Evolutionary conservation across 1,284 basidiomycete species (phyloP).

Genomic region (Leccinum griseonigrum): DNA sequence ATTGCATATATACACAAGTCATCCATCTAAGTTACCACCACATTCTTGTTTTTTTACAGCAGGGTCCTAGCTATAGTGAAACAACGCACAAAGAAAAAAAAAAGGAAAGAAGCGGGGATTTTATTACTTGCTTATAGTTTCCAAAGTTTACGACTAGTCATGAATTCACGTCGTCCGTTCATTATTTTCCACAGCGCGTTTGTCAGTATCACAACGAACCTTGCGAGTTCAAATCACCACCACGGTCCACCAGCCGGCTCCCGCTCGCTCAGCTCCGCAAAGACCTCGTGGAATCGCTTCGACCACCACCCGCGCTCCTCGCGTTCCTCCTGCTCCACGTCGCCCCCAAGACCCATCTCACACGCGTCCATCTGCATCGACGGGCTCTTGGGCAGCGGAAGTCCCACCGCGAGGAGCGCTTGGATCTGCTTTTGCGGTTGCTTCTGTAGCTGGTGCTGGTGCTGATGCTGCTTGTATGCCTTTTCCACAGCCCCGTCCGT

Average conservation of each 20-base stretch:
- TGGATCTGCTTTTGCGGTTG: constrained; percentile 43
- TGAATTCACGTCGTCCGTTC: neutral
- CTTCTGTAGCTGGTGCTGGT: neutral
- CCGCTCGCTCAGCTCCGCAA: constrained; percentile 47
- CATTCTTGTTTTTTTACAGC: constrained; percentile 2
- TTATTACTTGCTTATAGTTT: neutral
- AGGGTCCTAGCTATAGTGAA: neutral
- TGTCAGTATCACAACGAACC: neutral
- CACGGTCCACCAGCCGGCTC: neutral
- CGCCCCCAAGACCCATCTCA: constrained; percentile 26
- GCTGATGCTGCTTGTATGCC: neutral
- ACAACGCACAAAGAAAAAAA: neutral
- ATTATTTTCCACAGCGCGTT: neutral
- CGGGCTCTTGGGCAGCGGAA: constrained; percentile 67
- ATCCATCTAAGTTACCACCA: constrained; percentile 2
- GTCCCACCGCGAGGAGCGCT: constrained; percentile 54
- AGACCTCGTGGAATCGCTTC: constrained; percentile 66
- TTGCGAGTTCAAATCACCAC: neutral
- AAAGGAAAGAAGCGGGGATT: neutral
- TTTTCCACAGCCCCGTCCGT: neutral
- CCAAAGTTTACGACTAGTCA: neutral
- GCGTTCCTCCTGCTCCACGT: constrained; percentile 48
- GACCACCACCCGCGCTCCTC: constrained; percentile 82
- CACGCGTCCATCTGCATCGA: constrained; percentile 50
- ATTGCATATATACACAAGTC: neutral